Evolutionary conservation across 805 yeast species (phyloP).

Genomic region (Metschnikowia similis): DNA sequence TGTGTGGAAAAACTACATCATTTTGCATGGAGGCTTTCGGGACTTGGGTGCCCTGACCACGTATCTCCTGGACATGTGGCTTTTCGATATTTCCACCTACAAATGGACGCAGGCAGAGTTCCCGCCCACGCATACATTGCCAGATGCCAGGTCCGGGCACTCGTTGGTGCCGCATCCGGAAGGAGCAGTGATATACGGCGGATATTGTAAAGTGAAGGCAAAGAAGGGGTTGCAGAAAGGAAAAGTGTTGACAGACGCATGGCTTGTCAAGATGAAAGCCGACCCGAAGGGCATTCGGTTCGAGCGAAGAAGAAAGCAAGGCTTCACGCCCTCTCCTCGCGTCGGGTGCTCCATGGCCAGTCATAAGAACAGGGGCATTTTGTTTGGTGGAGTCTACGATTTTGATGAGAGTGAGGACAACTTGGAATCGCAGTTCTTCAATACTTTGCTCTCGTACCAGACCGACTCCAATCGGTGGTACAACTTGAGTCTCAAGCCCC

Average conservation of each 20-base stretch:
- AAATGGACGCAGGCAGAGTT: constrained; percentile 90
- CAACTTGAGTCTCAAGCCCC: constrained; percentile 58
- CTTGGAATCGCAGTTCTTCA: constrained; percentile 78
- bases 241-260: constrained; percentile 77
- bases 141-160: constrained; percentile 94
- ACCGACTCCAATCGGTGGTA: constrained; percentile 88
- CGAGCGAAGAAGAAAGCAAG: constrained; percentile 88
- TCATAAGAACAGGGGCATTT: constrained; percentile 86
- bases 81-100: constrained; percentile 82
- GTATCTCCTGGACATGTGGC: constrained; percentile 83
- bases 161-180: constrained; percentile 74
- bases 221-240: constrained; percentile 87
- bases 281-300: constrained; percentile 75
- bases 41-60: constrained; percentile 83
- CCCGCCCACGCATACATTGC: constrained; percentile 73
- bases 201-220: constrained; percentile 90
- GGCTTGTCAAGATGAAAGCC: constrained; percentile 83
- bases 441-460: constrained; percentile 76
- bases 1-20: constrained; percentile 84
- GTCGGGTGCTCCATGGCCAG: constrained; percentile 90
- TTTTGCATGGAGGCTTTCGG: constrained; percentile 88
- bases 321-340: constrained; percentile 85
- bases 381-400: constrained; percentile 96
- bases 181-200: constrained; percentile 88
- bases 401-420: constrained; percentile 93